Evolutionary conservation across 2,329 filamentous ascomycete species (phyloP), one percentile per base, ranked within the genome.

Genomic region (Aureobasidium sp.): DNA sequence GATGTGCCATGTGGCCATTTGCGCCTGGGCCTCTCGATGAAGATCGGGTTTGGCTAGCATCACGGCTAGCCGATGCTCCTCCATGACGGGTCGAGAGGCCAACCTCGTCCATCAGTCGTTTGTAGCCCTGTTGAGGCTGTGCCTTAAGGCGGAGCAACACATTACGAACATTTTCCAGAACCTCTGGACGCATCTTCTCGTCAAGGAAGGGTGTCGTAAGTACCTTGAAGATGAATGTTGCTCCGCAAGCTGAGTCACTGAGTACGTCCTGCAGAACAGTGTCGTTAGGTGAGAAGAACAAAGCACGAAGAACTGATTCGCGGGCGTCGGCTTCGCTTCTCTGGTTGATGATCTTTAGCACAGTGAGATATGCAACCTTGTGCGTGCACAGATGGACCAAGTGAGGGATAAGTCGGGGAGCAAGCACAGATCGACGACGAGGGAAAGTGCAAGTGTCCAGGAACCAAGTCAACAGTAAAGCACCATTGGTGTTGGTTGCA

Each of bases 271-370:
- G 92, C 44, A 99, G 78, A 1, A 90, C 86, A 68, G 92, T 87
- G 69, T 97, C 90, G 65, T 93, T 90, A 2, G 86, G 84, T 9
- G 90, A 91, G 76, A 96, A 96, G 82, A 99, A 97, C 37, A 99
- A 79, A 2, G 93, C 92, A 73, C 91, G 88, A 44, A 97, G 80
- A 42, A 99, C 90, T 52, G 85, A 89, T 70, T 99, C 93, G 13
- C 94, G 86, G 3, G 94, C 94, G 65, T 97, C 93, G 0, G 90
- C 83, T 76, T 99, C 94, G 37, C 92, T 90, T 72, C 96, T 91
- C 75, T 99, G 94, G 73, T 99, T 99, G 75, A 99, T 96, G 56
- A 97, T 91, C 79, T 99, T 99, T 63, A 99, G 81, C 1, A 99
- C 93, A 0, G 94, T 99, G 64, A 97, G 81, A 71, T 97, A 97